Conservation (phyloP, 192 early-diverging fungal genomes). For the Neocallimastix lanati region DNA sequence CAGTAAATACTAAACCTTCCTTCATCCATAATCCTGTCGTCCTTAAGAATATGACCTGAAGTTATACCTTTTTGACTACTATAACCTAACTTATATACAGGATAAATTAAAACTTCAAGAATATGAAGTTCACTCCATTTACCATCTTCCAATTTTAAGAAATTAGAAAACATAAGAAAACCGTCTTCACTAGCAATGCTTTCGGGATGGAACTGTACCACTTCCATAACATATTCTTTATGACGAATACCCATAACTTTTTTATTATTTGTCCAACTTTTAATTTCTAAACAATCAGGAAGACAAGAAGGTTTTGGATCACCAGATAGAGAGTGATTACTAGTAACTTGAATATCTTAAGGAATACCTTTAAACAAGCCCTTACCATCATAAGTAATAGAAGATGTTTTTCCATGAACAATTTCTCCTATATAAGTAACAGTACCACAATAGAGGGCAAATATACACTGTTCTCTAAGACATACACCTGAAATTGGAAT, state of each 20-base stretch:
- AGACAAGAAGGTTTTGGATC: constrained; percentile 60
- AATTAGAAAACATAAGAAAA: constrained; percentile 74
- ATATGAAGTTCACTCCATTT: constrained; percentile 49
- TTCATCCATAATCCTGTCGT: neutral
- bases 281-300: constrained; percentile 65
- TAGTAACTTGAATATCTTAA: constrained; percentile 71
- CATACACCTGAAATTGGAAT: constrained; percentile 94
- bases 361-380: constrained; percentile 74
- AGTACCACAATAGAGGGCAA: constrained; percentile 78
- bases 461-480: constrained; percentile 95
- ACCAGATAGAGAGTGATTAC: constrained; percentile 93
- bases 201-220: constrained; percentile 97
- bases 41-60: too few species aligned
- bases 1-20: too few species aligned
- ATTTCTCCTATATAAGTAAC: constrained; percentile 90
- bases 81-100: constrained; percentile 1
- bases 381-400: constrained; percentile 71
- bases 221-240: constrained; percentile 71
- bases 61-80: neutral
- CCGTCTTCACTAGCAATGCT: constrained; percentile 89
- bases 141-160: constrained; percentile 70
- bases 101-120: constrained; percentile 1
- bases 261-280: constrained; percentile 59
- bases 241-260: constrained; percentile 93
- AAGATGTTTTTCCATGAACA: constrained; percentile 86